Evolutionary conservation across 2,329 filamentous ascomycete genomes (phyloP), one percentile per base, ranked within the genome.

Genomic region (Ceratocystis albifundus): DNA sequence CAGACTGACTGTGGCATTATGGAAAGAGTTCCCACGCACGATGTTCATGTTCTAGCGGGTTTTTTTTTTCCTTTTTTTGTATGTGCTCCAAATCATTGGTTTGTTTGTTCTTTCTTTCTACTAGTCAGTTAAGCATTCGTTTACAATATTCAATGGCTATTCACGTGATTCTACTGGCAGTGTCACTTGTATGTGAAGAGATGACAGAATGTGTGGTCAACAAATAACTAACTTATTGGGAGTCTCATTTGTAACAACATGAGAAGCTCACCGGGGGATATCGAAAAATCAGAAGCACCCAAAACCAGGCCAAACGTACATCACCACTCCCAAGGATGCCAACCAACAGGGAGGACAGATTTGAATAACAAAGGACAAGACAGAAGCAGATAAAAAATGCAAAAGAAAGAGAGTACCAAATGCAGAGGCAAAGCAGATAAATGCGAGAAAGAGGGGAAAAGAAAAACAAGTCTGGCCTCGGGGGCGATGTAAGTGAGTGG

Each of bases 171-270:
- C 30, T 12, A 25, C 20, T n/a, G 46, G 22, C 20, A 12, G 6
- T 53, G 22, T 10, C 12, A 53, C 8, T 28, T 12, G 3, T 7
- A 15, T 25, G 15, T 53, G 48, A n/a, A 28, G 25, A 53, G 12
- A 15, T 41, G 12, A 41, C 36, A 15, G 36, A 10, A 15, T 53
- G 48, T 53, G 28, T 59, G 28, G 10, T 36, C 22, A 55, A 63
- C 32, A 59, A 53, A 66, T 61, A 63, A 63, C 46, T 63, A 62
- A 63, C 59, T 8, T 63, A 45, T 62, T 63, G 36, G 46, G 46
- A 66, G 65, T 45, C 59, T 66, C 65, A 66, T 62, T 45, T 59
- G 55, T 63, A 28, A 48, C 61, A 53, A 36, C 15, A 62, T 66
- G 59, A 66, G 30, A 7, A 22, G 12, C 45, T 63, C 61, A 12